Evolutionary conservation across 176 grass and related monocot species (phyloP), one percentile per base, ranked within the genome.

Genomic region (Aegilops speltoides): DNA sequence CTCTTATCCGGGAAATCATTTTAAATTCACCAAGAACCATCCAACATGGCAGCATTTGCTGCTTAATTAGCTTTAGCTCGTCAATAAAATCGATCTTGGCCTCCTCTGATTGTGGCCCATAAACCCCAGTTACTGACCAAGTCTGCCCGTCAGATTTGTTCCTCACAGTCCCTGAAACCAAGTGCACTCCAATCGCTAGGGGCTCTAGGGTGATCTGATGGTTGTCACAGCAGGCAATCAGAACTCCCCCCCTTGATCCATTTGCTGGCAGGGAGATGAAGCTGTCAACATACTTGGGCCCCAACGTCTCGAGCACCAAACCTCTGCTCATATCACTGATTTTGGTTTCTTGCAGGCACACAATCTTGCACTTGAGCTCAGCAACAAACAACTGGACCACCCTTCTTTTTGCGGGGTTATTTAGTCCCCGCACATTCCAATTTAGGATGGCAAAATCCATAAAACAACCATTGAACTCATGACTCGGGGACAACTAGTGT

Each of bases 1-100:
- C 60, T 0, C 0, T 23, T 0, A 9, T 1, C 1, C 2, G 3
- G 5, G 0, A 59, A 20, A 22, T 59, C 17, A 22, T 2, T 6
- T 59, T 59, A 15, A 59, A 59, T 8, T 63, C n/a, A 2, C 60
- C n/a, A 1, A 63, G 60, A 11, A 63, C 7, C n/a, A 63, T 23
- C 22, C 60, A 63, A 16, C 19, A 2, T 4, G n/a, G 0, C 1
- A 24, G n/a, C 8, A 63, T 7, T 4, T 2, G 8, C 1, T 24
- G 3, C 15, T 63, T 10, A 1, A 63, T 11, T 3, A 1, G 3
- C 10, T 23, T 25, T 7, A 63, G 2, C 10, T 63, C 60, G 0
- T 24, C 8, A 8, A 63, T 10, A 3, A 63, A 63, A 9, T 24
- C n/a, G 0, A 22, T 24, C 1, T 63, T 63, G 4, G 2, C n/a